These are phyloP conservation scores for Hanseniaspora hatyaiensis DNA, from an alignment of 805 yeast genomes.

Conservation along the genomic window DNA sequence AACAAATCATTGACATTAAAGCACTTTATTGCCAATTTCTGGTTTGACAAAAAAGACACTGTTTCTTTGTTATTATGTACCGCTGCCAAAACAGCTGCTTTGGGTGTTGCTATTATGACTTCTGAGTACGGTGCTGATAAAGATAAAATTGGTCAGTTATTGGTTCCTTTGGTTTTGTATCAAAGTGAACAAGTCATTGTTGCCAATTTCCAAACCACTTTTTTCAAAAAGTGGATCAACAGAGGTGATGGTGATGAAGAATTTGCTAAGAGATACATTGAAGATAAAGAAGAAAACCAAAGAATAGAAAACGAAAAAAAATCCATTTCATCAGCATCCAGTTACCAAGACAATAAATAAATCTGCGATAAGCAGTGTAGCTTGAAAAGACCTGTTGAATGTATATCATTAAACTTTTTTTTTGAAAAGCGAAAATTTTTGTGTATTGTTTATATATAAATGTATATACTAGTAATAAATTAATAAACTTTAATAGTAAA, in stretches of 20 bases:
- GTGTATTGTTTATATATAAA: no score
- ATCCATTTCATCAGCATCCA: background rate
- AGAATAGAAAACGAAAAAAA: background rate
- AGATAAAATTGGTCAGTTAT: constrained; percentile 51
- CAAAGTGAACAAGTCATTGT: constrained; percentile 79
- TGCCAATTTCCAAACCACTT: constrained; percentile 58
- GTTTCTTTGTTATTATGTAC: constrained; percentile 77
- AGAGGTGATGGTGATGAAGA: constrained; percentile 18
- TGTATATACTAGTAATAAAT: background rate
- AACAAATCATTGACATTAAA: constrained; percentile 9
- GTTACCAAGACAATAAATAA: background rate
- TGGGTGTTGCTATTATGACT: constrained; percentile 74
- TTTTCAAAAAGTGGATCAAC: constrained; percentile 58
- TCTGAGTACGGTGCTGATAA: constrained; percentile 63
- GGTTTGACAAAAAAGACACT: constrained; percentile 58
- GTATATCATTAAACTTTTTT: no score
- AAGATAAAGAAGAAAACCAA: constrained; percentile 1
- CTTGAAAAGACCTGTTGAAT: no score
- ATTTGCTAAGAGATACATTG: background rate
- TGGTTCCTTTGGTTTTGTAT: constrained; percentile 74
- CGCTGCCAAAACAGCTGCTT: constrained; percentile 86
- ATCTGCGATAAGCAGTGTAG: background rate
- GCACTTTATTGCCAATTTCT: constrained; percentile 41
- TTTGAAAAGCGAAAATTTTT: no score
- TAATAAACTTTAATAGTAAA: no score